Conservation (phyloP, 495 filamentous ascomycete genomes). For the Penicillium robsamsonii region DNA sequence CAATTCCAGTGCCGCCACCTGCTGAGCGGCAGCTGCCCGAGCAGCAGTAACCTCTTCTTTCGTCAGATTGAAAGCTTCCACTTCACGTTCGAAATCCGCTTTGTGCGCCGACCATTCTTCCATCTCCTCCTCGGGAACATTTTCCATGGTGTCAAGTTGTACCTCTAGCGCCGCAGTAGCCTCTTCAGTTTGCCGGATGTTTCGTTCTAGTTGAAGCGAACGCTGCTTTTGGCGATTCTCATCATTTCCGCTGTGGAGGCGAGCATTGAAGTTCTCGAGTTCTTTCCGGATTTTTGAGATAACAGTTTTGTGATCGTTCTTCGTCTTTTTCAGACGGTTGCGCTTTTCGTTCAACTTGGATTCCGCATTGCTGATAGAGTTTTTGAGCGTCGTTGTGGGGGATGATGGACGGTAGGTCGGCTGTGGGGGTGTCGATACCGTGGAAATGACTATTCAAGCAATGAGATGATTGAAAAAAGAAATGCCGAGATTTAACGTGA, state of each 20-base stretch:
- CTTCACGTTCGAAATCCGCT: slow-evolving; percentile 59
- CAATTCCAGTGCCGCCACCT: slow-evolving; percentile 60
- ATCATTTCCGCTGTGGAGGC: slow-evolving; percentile 67
- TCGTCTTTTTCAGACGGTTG: slow-evolving; percentile 67
- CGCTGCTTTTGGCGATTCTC: slow-evolving; percentile 83
- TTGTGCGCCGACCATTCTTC: slow-evolving; percentile 61
- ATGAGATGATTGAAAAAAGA: slow-evolving; percentile 7
- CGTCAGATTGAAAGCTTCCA: slow-evolving; percentile 58
- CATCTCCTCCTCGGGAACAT: slow-evolving; percentile 65
- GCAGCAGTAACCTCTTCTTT: slow-evolving; percentile 59
- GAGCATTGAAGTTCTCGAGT: slow-evolving; percentile 69
- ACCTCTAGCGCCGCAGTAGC: slow-evolving; percentile 57
- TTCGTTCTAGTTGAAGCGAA: slow-evolving; percentile 70
- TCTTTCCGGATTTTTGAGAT: slow-evolving; percentile 73
- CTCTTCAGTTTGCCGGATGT: slow-evolving; percentile 81
- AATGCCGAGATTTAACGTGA: neutral
- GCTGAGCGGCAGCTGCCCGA: slow-evolving; percentile 61
- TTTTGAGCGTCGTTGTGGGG: slow-evolving; percentile 84
- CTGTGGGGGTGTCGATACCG: slow-evolving; percentile 46
- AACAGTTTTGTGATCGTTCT: slow-evolving; percentile 75
- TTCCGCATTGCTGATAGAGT: slow-evolving; percentile 79
- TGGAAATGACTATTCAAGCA: slow-evolving; percentile 35
- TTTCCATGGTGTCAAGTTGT: slow-evolving; percentile 65
- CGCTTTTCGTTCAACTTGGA: slow-evolving; percentile 74
- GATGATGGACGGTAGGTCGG: slow-evolving; percentile 74